phyloP scores from a whole-genome alignment of 148 eudicot genomes.

The Beta vulgaris region DNA sequence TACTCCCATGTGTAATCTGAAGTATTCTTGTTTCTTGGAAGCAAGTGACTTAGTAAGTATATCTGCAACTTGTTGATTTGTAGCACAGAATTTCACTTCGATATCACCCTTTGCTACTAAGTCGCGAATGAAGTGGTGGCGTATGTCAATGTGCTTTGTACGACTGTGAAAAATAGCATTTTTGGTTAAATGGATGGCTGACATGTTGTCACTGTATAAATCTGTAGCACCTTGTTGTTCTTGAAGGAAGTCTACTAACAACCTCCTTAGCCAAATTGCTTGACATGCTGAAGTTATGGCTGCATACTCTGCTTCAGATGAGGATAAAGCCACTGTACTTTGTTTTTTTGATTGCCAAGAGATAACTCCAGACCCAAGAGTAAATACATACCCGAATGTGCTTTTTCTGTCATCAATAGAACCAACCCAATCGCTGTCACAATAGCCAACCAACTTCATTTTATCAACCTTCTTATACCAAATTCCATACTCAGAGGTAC shows the following conservation, averaged over 20 bases:
- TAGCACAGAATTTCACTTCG: neutral
- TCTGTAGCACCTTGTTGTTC: neutral
- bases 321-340: neutral
- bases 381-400: neutral
- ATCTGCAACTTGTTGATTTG: neutral
- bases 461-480: no score
- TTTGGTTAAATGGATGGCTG: neutral
- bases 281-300: neutral
- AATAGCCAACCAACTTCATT: neutral
- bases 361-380: neutral
- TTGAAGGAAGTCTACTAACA: neutral
- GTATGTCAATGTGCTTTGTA: neutral
- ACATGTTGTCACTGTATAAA: neutral
- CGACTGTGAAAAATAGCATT: neutral
- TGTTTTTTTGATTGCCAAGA: neutral
- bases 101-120: constrained; percentile 1
- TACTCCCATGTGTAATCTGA: neutral
- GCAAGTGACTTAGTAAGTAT: constrained; percentile 1
- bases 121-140: neutral
- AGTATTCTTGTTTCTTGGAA: neutral
- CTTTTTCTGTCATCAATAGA: constrained; percentile 6
- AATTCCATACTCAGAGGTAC: no score
- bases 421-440: neutral
- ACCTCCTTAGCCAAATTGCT: neutral
- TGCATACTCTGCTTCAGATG: neutral